These are phyloP conservation scores for Torulaspora franciscae DNA, from an alignment of 805 yeast species.

Conservation along the genomic window DNA sequence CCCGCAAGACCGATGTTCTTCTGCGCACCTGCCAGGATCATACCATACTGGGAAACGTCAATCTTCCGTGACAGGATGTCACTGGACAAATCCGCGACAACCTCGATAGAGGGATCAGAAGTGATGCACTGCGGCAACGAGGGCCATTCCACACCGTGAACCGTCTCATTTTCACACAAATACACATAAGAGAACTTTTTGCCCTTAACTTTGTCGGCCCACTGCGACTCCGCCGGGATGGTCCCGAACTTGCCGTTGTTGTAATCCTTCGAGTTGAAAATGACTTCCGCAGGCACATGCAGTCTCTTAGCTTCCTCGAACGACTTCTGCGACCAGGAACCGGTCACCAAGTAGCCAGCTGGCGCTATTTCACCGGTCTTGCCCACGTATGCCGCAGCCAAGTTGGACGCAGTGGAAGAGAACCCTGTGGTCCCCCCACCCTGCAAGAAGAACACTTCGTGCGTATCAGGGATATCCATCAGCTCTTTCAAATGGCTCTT, in stretches of 20 bases:
- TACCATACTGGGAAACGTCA: conserved; percentile 80
- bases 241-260: conserved; percentile 53
- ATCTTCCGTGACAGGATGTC: conserved; percentile 77
- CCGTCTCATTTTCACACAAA: conserved; percentile 96
- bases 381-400: conserved; percentile 68
- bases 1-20: conserved; percentile 98
- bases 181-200: conserved; percentile 75
- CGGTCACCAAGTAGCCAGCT: conserved; percentile 85
- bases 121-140: conserved; percentile 43
- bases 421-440: conserved; percentile 99
- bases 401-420: conserved; percentile 77
- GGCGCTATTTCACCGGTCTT: conserved; percentile 70
- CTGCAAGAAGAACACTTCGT: conserved; percentile 91
- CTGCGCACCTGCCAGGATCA: conserved; percentile 97
- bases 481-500: conserved; percentile 61
- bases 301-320: conserved; percentile 80
- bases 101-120: conserved; percentile 58
- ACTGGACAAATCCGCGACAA: conserved; percentile 94
- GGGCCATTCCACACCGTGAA: conserved; percentile 85
- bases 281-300: conserved; percentile 67
- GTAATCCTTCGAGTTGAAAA: conserved; percentile 57
- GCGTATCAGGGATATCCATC: conserved; percentile 78
- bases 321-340: conserved; percentile 90
- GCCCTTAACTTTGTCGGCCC: conserved; percentile 48
- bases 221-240: conserved; percentile 61